Evolutionary conservation across 371 early-diverging fungal genomes (phyloP), one percentile per base, ranked within the genome.

Genomic region (Parasitella parasitica): DNA sequence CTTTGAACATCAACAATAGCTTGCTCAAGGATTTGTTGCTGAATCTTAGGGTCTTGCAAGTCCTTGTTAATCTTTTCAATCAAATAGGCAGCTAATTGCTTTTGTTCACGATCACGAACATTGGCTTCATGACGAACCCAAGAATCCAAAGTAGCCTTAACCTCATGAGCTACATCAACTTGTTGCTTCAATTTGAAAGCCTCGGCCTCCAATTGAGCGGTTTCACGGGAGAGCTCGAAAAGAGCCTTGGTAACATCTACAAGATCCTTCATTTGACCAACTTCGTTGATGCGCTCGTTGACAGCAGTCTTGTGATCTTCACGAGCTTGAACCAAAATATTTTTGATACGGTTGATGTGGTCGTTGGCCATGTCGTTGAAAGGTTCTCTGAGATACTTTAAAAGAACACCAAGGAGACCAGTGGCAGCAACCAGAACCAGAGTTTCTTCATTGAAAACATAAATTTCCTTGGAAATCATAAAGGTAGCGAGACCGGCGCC

Each of bases 111-210:
- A 77, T 96, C 96, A 76, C 98, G 95, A 63, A 97, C 83, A 35
- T 84, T 83, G 70, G 91, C 84, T 83, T 97, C 97, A 72, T 96
- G 92, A 71, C 97, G 96, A 51, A 96, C 97, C 97, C 97, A 96
- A 49, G 92, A 89, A 79, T 97, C 97, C 27, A 97, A 83, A 63
- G 92, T 91, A 24, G 84, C 35, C 89, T 95, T 95, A 75, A 92
- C 87, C 80, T 97, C 97, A 37, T 78, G 50, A 59, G 89, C 84
- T 70, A 93, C 87, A 65, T 89, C 86, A 50, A 90, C 91, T 69
- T 88, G 82, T 79, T 97, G 97, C 89, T 97, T 93, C 65, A 96
- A 85, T 78, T 91, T 91, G 71, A 93, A 96, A 53, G 94, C 91
- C 80, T 96, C 88, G 51, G 95, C 94, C 75, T 96, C 95, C 71